Conservation (phyloP, 352 stramenopile species). For the Globisporangium polare region DNA sequence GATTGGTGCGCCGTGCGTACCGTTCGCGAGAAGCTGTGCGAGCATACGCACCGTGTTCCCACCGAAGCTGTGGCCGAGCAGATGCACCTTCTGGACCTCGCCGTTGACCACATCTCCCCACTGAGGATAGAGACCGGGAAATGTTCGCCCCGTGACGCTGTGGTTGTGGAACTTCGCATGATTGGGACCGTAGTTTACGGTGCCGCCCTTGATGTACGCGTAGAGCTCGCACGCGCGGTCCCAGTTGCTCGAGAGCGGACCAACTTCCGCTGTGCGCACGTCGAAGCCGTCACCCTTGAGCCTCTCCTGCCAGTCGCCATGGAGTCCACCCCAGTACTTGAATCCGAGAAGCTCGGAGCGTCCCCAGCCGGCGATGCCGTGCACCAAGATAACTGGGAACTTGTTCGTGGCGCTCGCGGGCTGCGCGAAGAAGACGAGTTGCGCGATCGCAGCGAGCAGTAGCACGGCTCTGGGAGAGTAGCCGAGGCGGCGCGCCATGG, state of each 20-base stretch:
- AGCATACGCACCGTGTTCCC: constrained; percentile 40
- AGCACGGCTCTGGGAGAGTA: not conserved
- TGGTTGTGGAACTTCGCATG: constrained; percentile 28
- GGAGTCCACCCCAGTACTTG: constrained; percentile 36
- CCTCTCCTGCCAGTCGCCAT: constrained; percentile 29
- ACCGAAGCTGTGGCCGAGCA: constrained; percentile 38
- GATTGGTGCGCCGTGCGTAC: constrained; percentile 24
- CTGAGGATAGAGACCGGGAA: constrained; percentile 29
- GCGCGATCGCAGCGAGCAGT: not conserved
- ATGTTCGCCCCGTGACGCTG: constrained; percentile 24
- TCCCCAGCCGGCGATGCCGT: constrained; percentile 34
- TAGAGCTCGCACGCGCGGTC: constrained; percentile 49
- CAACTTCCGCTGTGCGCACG: constrained; percentile 27
- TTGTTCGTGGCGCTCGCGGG: constrained; percentile 1
- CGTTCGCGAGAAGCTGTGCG: constrained; percentile 32
- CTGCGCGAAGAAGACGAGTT: not conserved
- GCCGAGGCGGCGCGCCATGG: too few relatives aligned
- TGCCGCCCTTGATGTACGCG: constrained; percentile 41
- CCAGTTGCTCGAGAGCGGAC: constrained; percentile 40
- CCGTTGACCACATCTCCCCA: constrained; percentile 33
- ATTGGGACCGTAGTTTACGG: constrained; percentile 36
- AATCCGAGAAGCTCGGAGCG: constrained; percentile 26
- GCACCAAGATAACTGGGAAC: constrained; percentile 36
- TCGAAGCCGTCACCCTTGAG: constrained; percentile 29
- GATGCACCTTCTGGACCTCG: constrained; percentile 36